Evolutionary conservation across 2,329 filamentous ascomycete genomes (phyloP).

Genomic region (Pseudogymnoascus sp.): DNA sequence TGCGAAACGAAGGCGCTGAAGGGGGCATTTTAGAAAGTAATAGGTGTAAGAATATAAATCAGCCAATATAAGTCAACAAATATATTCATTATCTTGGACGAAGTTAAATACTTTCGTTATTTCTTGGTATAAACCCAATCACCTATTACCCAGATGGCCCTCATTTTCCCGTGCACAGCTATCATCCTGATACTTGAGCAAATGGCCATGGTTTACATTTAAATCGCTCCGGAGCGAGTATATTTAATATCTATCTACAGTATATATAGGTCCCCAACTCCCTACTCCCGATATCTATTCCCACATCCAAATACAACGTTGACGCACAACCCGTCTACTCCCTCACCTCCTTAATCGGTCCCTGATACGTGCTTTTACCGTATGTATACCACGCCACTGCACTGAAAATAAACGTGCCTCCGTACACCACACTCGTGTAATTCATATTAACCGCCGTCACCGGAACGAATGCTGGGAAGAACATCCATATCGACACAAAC

Average conservation of each 20-base stretch:
- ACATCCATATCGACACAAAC: conserved; percentile 43
- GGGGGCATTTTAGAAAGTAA: background rate
- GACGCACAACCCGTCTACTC: background rate
- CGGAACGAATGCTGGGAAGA: background rate
- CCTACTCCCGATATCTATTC: background rate
- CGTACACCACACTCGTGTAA: conserved; percentile 9
- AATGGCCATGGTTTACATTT: background rate
- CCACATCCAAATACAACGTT: background rate
- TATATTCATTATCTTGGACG: background rate
- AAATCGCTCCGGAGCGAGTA: background rate
- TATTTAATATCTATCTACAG: conserved; percentile 5
- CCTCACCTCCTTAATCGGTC: conserved; percentile 9
- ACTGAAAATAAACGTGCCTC: background rate
- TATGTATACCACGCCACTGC: background rate
- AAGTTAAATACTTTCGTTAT: too few species aligned
- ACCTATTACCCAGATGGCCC: too few species aligned
- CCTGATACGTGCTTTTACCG: background rate
- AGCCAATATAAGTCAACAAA: background rate
- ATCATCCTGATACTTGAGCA: background rate
- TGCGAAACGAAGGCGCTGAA: background rate
- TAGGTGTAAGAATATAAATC: background rate
- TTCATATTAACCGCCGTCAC: conserved; percentile 9
- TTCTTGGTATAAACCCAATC: too few species aligned
- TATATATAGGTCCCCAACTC: background rate
- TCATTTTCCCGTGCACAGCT: too few species aligned